Evolutionary conservation across 148 eudicot genomes (phyloP), one percentile per base, ranked within the genome.

Genomic region (Diospyros kaki): DNA sequence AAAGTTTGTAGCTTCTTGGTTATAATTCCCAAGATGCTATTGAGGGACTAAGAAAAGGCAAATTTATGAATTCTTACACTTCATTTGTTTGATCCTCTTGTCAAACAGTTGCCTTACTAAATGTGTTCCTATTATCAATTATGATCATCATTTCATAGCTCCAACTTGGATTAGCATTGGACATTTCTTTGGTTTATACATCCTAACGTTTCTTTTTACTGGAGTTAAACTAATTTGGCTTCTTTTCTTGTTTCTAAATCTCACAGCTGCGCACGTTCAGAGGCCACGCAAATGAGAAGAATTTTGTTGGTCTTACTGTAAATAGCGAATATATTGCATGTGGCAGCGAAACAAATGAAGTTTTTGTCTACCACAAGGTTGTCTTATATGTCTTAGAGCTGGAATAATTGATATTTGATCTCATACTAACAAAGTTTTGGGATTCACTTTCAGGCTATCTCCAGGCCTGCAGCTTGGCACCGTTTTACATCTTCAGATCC

Each of bases 291-390:
- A 94, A 94, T 54, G 97, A 91, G 81, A 94, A 94, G 85, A 90
- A 94, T 69, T 94, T 94, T 77, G 93, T 94, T n/a, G 98, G 98
- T 46, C 87, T 94, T 40, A 75, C 95, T 0, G 90, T 85, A 50
- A 90, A 90, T 84, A 87, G 83, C 41, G 95, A 94, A 60, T 94
- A 88, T 87, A 80, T 94, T 62, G 90, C 95, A 50, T 94, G 98
- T 73, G 98, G 97, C 75, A 94, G 98, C 53, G 98, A 94, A 84
- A 87, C 98, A 74, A 91, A 94, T 59, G 98, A 94, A 68, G 93
- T 94, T 44, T 89, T 88, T 64, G 97, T 84, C 58, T 94, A 94
- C 78, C 98, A 94, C 83, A 94, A 94, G 97, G 97, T 94, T 48
- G 52, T 66, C 65, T 75, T 76, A 58, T 72, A n/a, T 73, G 64